Evolutionary conservation across 2,329 filamentous ascomycete genomes (phyloP).

Genomic region (Talaromyces sp.): DNA sequence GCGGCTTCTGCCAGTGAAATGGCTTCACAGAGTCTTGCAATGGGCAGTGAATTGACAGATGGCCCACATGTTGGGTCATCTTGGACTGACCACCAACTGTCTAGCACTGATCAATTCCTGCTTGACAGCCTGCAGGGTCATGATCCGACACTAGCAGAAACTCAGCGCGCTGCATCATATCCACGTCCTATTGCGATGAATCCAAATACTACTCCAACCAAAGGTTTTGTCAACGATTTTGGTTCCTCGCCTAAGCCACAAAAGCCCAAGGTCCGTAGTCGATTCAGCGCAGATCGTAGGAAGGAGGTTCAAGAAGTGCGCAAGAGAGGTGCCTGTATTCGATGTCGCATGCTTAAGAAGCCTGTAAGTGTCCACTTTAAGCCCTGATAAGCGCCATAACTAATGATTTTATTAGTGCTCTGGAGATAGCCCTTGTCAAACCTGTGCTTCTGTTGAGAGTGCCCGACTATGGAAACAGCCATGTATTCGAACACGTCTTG

Average conservation of each 20-base stretch:
- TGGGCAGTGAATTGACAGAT: conserved; percentile 37
- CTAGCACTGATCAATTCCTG: conserved; percentile 40
- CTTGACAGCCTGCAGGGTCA: conserved; percentile 43
- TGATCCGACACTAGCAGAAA: conserved; percentile 39
- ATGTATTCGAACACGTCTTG: conserved; percentile 58
- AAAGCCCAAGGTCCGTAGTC: conserved; percentile 52
- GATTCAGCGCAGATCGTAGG: conserved; percentile 57
- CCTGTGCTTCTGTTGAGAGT: conserved; percentile 59
- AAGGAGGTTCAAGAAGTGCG: conserved; percentile 61
- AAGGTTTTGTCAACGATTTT: conserved; percentile 43
- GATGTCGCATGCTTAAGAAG: conserved; percentile 65
- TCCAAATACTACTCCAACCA: conserved; percentile 36
- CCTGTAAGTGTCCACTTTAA: conserved; percentile 38
- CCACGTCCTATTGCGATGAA: conserved; percentile 47
- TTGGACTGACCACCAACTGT: conserved; percentile 37
- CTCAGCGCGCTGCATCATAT: conserved; percentile 41
- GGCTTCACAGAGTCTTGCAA: conserved; percentile 39
- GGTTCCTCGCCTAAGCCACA: conserved; percentile 43
- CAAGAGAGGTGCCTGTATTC: conserved; percentile 61
- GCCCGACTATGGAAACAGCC: conserved; percentile 61
- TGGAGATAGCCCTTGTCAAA: conserved; percentile 59
- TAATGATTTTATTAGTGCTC: conserved; percentile 48
- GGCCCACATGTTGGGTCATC: conserved; percentile 30
- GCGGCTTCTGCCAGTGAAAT: conserved; percentile 49
- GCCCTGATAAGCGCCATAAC: neutral